Percentiles rank a stretch among this genome's conserved stretches.
phyloP scores from a whole-genome alignment of 495 filamentous ascomycete genomes.

The Massariosphaeria phaeospora region DNA sequence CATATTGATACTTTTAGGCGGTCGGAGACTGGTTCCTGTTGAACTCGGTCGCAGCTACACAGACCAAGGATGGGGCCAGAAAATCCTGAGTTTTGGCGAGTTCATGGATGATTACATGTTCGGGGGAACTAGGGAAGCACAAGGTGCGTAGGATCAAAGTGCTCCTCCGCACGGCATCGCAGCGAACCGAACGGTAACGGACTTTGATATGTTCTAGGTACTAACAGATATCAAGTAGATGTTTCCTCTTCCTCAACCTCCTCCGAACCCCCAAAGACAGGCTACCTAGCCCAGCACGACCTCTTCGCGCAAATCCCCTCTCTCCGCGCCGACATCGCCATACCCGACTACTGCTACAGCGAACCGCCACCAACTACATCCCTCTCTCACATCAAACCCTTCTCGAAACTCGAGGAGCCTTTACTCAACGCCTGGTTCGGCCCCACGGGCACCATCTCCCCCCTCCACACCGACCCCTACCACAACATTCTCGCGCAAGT shows the following conservation, averaged over 20 bases:
- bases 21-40: slow-evolving; percentile 75
- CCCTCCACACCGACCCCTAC: slow-evolving; percentile 89
- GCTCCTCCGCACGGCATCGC: too few species aligned
- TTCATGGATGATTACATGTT: slow-evolving; percentile 63
- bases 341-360: slow-evolving; percentile 85
- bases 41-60: slow-evolving; percentile 90
- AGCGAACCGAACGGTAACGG: too few species aligned
- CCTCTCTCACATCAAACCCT: slow-evolving; percentile 38
- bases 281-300: slow-evolving; percentile 88
- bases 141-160: too few species aligned
- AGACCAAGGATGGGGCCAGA: slow-evolving; percentile 79
- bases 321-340: slow-evolving; percentile 66
- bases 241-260: too few species aligned
- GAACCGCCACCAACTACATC: slow-evolving; percentile 45
- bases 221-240: too few species aligned
- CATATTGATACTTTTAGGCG: too few species aligned
- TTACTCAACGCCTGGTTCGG: slow-evolving; percentile 84
- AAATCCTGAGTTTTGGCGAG: slow-evolving; percentile 67
- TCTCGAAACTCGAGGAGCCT: slow-evolving; percentile 36
- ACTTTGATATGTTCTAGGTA: too few species aligned
- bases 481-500: slow-evolving; percentile 91
- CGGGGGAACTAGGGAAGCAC: neutral
- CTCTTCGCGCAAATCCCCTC: slow-evolving; percentile 77
- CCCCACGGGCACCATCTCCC: slow-evolving; percentile 79
- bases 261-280: slow-evolving; percentile 35